Conservation (phyloP, 345 rosid species). For the Cardiospermum halicacabum region DNA sequence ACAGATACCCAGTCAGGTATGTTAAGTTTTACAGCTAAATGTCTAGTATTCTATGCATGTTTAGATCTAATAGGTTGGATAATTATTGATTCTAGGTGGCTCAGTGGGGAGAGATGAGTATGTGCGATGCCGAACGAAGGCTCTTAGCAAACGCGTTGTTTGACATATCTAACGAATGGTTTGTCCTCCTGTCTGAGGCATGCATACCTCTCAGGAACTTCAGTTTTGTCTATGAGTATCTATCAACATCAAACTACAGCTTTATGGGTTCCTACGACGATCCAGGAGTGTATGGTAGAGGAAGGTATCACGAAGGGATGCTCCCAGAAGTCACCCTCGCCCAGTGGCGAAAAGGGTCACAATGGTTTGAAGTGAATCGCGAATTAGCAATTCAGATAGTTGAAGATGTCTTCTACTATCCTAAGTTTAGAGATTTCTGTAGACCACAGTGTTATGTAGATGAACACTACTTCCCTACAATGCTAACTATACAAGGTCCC, state of each 20-base stretch:
- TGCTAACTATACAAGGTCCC: slow-evolving; percentile 59
- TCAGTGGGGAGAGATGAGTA: slow-evolving; percentile 92
- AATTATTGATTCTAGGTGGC: slow-evolving; percentile 45
- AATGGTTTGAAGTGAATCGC: slow-evolving; percentile 82
- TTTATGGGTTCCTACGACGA: slow-evolving; percentile 84
- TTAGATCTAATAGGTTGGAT: background rate
- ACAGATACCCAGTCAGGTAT: slow-evolving; percentile 96
- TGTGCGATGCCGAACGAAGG: slow-evolving; percentile 93
- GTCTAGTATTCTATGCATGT: too few species aligned
- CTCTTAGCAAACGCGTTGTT: slow-evolving; percentile 86
- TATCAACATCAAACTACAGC: slow-evolving; percentile 56
- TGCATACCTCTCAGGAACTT: slow-evolving; percentile 87
- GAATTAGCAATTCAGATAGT: slow-evolving; percentile 59
- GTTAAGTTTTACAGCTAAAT: too few species aligned
- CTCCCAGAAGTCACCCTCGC: slow-evolving; percentile 61
- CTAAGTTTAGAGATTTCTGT: slow-evolving; percentile 74
- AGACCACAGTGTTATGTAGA: slow-evolving; percentile 72
- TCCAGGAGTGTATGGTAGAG: slow-evolving; percentile 72
- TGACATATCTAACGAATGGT: slow-evolving; percentile 86
- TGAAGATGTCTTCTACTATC: slow-evolving; percentile 59
- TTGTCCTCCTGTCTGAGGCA: slow-evolving; percentile 76
- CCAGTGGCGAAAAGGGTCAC: slow-evolving; percentile 96
- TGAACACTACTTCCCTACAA: slow-evolving; percentile 91
- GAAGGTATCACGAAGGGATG: slow-evolving; percentile 56
- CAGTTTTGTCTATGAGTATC: slow-evolving; percentile 50